Evolutionary conservation across 495 filamentous ascomycete genomes (phyloP).

Genomic region (Penicillium chermesinum): DNA sequence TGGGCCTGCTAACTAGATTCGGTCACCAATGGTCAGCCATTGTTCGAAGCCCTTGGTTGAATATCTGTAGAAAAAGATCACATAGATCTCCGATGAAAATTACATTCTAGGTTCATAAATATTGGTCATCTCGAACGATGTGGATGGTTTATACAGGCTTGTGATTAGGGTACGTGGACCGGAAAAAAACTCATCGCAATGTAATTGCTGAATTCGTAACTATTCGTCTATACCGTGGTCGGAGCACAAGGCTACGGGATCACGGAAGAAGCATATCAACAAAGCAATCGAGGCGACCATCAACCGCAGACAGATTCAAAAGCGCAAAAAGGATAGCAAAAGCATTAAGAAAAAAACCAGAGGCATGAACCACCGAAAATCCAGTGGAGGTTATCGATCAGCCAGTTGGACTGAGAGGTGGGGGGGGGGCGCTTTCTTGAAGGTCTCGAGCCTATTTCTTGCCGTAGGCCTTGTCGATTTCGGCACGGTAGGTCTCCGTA

Average conservation of each 20-base stretch:
- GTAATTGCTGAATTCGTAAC: background rate
- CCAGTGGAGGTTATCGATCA: background rate
- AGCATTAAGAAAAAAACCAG: background rate
- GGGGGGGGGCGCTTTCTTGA: background rate
- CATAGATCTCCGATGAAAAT: too few species aligned
- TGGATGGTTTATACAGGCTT: constrained; percentile 26
- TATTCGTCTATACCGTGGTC: background rate
- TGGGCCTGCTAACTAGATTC: too few species aligned
- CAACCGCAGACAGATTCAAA: background rate
- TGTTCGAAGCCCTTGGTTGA: too few species aligned
- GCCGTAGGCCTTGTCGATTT: constrained; percentile 47
- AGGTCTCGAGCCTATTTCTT: constrained; percentile 32
- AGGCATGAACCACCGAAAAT: background rate
- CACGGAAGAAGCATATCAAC: background rate
- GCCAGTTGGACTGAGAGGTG: too few species aligned
- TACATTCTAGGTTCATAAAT: too few species aligned
- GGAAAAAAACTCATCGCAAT: background rate
- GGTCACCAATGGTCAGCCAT: too few species aligned
- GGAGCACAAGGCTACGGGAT: background rate
- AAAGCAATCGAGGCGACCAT: background rate
- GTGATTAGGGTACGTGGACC: constrained; percentile 22
- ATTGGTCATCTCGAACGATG: too few species aligned
- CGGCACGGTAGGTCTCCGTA: constrained; percentile 36
- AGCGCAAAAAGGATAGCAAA: background rate
- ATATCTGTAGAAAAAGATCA: too few species aligned